A percentile compares a stretch with the other conserved stretches of the same genome.
phyloP scores from a whole-genome alignment of 2,329 filamentous ascomycete genomes.

The Paraconiothyrium sp. region DNA sequence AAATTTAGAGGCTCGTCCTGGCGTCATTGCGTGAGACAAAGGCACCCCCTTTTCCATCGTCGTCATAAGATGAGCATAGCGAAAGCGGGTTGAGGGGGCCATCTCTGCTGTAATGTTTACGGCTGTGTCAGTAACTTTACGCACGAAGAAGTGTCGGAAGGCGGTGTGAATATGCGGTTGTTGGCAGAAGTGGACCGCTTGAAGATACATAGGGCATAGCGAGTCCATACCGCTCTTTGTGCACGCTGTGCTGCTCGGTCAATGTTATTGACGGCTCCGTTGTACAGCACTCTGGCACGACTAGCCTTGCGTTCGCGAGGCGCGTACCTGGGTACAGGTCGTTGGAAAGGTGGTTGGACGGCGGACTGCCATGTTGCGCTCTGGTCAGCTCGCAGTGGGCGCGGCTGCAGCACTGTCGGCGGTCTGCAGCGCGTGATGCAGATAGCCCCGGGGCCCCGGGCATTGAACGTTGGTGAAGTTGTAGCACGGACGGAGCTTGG shows the following conservation, averaged over 20 bases:
- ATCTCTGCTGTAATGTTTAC: constrained; percentile 16
- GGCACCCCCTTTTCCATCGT: constrained; percentile 36
- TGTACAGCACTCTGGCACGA: constrained; percentile 30
- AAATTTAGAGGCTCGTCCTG: constrained; percentile 29
- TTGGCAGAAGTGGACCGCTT: constrained; percentile 39
- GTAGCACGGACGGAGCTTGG: background rate
- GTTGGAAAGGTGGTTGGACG: constrained; percentile 36
- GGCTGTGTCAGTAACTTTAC: constrained; percentile 32
- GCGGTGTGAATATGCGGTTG: constrained; percentile 33
- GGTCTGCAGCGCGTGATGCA: background rate
- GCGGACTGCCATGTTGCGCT: constrained; percentile 40
- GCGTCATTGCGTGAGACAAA: constrained; percentile 33
- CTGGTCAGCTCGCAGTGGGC: background rate
- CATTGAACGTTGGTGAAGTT: background rate
- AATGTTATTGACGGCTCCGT: constrained; percentile 28
- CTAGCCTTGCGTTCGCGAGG: constrained; percentile 11
- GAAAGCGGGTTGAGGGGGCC: constrained; percentile 24
- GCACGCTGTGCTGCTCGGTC: constrained; percentile 31
- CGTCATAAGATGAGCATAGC: constrained; percentile 35
- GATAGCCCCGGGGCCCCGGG: no score
- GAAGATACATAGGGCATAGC: constrained; percentile 32
- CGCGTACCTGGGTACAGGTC: constrained; percentile 5
- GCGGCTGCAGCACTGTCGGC: background rate
- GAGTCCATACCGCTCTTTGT: constrained; percentile 48
- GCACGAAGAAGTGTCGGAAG: constrained; percentile 20